phyloP scores from a whole-genome alignment of 257 asterid genomes.

The Voacanga thouarsii region DNA sequence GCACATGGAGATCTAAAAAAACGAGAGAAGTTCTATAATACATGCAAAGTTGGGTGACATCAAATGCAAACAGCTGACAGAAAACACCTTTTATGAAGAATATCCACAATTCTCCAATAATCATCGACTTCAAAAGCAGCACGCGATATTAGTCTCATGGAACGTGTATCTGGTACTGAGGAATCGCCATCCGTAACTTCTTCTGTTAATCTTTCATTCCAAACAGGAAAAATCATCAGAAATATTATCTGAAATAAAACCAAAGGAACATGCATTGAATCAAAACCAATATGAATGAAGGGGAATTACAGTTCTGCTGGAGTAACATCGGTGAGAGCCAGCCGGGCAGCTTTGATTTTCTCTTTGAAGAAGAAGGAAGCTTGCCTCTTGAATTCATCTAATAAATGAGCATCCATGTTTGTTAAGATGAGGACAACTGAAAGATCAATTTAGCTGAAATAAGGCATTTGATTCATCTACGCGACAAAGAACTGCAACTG shows the following conservation, averaged over 20 bases:
- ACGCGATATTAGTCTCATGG: slow-evolving; percentile 68
- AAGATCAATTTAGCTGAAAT: background rate
- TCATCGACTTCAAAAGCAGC: slow-evolving; percentile 94
- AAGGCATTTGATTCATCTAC: slow-evolving; percentile 16
- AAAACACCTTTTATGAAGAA: slow-evolving; percentile 59
- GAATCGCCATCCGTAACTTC: slow-evolving; percentile 68
- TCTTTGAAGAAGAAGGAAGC: slow-evolving; percentile 82
- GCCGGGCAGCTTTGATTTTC: slow-evolving; percentile 75
- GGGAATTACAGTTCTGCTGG: slow-evolving; percentile 58
- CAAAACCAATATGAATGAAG: background rate
- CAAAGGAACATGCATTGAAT: background rate
- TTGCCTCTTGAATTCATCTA: slow-evolving; percentile 73
- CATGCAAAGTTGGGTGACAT: background rate
- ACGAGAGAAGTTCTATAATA: background rate
- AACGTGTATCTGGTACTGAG: slow-evolving; percentile 45
- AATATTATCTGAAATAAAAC: background rate
- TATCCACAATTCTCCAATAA: slow-evolving; percentile 66
- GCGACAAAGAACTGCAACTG: slow-evolving; percentile 46
- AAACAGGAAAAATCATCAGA: background rate
- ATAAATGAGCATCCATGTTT: slow-evolving; percentile 33
- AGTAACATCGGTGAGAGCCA: slow-evolving; percentile 73
- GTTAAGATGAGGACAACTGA: background rate
- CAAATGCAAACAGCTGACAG: background rate
- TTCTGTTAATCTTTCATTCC: slow-evolving; percentile 55
- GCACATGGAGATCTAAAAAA: background rate